Base-by-base conservation (phyloP, 2,329 filamentous ascomycete species). In the Neonectria punicea region DNA sequence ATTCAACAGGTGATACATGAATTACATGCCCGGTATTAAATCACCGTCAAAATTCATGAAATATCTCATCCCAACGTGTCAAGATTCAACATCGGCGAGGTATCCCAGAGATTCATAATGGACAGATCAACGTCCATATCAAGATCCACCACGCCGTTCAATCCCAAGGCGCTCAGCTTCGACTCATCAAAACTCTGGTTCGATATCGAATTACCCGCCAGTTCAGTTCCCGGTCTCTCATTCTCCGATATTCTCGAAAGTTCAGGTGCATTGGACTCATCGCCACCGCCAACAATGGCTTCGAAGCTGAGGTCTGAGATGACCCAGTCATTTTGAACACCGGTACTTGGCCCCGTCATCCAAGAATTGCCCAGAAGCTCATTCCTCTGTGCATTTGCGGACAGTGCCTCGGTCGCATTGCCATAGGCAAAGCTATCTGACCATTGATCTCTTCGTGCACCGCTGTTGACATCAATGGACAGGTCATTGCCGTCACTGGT, bases 241-340 rank as follows among this genome's bases (percentile, higher is more conserved):
- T 49, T 49, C 1, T 49, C 51, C 30, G 41, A 5, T 0, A 60
- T 7, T 5, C 41, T 28, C 4, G 58, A n/a, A 8, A 68, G 16
- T 5, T 41, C 20, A 14, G 58, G 14, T 9, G 28, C 30, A 9
- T 68, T 63, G 3, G 58, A 32, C 2, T 50, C 55, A 5, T 67
- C 67, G 1, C 53, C 62, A 1, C 41, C 49, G 13, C 4, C 20
- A 14, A 54, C 36, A 20, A 63, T 28, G 1, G 63, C 56, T 28
- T 70, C 66, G 30, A 70, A 70, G 25, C 63, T 61, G n/a, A 70
- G 62, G 44, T 70, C 67, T 13, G 66, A 65, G 66, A 70, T 68
- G 32, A 56, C 34, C 63, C 66, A 70, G n/a, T 53, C 55, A 46
- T 13, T 11, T 14, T 46, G 44, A 22, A 13, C 6, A 5, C 20